These are phyloP conservation scores for Grigorovia transvaalensis DNA, from an alignment of 805 yeast genomes.

Conservation along the genomic window DNA sequence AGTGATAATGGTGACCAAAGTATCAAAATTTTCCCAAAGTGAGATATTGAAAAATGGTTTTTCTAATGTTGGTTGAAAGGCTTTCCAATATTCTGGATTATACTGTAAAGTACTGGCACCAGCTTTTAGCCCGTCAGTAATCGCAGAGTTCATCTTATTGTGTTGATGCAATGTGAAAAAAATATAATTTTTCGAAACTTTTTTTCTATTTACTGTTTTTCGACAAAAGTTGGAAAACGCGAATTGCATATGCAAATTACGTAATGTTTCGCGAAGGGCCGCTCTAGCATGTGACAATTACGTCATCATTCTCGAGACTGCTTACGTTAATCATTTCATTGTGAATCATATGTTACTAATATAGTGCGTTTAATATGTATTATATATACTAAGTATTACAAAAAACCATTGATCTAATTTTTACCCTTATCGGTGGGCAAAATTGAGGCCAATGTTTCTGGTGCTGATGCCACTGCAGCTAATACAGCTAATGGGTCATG, in stretches of 20 bases:
- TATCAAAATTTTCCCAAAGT: conserved; percentile 25
- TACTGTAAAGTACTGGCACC: background rate
- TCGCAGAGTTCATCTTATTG: background rate
- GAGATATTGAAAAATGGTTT: conserved; percentile 29
- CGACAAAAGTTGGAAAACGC: background rate
- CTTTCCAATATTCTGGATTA: background rate
- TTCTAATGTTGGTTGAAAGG: conserved; percentile 21
- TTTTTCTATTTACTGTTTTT: background rate
- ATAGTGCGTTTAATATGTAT: background rate
- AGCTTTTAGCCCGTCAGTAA: background rate
- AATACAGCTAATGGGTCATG: conserved; percentile 30
- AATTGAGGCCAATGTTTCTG: conserved; percentile 16
- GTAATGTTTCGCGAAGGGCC: background rate
- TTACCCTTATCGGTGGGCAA: conserved; percentile 1
- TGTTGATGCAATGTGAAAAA: background rate
- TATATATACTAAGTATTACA: background rate
- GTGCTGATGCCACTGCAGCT: conserved; percentile 31
- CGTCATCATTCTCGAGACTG: background rate
- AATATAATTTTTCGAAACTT: background rate
- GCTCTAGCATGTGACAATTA: background rate
- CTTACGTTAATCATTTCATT: too few relatives aligned
- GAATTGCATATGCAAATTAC: background rate
- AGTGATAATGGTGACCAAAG: conserved; percentile 11
- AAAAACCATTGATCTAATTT: background rate
- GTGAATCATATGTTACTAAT: too few relatives aligned